Base-by-base conservation (phyloP, 176 grass and related monocot genomes). In the Oryza meridionalis region DNA sequence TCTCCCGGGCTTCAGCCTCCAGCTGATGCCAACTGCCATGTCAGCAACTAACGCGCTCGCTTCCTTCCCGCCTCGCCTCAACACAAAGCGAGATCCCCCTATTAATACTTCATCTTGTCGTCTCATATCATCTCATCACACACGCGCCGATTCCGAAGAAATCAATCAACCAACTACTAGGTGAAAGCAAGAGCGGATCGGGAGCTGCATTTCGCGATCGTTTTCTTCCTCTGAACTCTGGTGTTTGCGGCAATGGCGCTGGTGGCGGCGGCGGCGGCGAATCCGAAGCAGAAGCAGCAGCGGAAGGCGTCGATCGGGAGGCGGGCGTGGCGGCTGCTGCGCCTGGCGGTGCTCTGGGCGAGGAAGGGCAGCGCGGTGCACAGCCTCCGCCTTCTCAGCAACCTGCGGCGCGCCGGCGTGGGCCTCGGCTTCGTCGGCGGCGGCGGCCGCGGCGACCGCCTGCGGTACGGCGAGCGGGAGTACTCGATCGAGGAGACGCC, bases 401-500 rank as follows among this genome's bases (percentile, higher is more conserved):
- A 80, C 66, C 79, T 97, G 44, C 89, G 84, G 0, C 87, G 86
- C 81, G 22, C 58, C 8, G 58, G 58, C 75, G 16, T 24, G 3
- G 58, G 58, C 21, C 21, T 62, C 58, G 21, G 55, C 26, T 12
- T 13, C 32, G 33, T 4, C 11, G 17, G 3, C n/a, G 31, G 66
- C 32, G 44, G 77, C 2, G 33, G 58, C 0, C 71, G 81, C 55
- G 8, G 27, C 38, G 75, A 86, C 64, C 61, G 77, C 8, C 86
- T 93, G 70, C 80, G 40, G 15, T 32, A 45, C 72, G 96, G 91
- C 46, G 89, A 97, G 75, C 87, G 91, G n/a, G 87, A 98, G 85
- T 95, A 84, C 87, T 98, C 96, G 53, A 92, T 98, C 77, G 85
- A 98, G 11, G 96, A 98, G 63, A 98, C 93, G 6, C 96, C 93